Base-by-base conservation (phyloP, 176 grass and related monocot genomes). In the Themeda triandra region DNA sequence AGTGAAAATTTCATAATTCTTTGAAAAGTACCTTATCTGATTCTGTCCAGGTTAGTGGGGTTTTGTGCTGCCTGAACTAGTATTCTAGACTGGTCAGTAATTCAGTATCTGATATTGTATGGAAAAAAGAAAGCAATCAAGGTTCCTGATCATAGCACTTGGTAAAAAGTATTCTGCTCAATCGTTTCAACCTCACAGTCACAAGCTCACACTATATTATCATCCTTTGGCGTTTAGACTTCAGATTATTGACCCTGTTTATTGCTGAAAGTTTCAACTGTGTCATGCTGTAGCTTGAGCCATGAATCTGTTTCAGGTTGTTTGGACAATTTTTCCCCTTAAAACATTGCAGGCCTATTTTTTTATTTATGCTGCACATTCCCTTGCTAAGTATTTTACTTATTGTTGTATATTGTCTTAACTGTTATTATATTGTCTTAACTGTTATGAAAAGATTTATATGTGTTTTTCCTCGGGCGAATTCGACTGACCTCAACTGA, bases 11-110 rank as follows among this genome's bases (percentile, higher is more conserved):
- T 75, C 24, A 46, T 44, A 73, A 48, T 48, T 73, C 15, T 80
- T 62, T 80, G 60, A 89, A 60, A 84, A 84, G 75, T 80, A 41
- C 3, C 33, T 73, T 80, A 76, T 59, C 53, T 82, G 14, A 3
- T 25, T 49, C 42, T 80, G 6, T 69, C 4, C 18, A 63, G 18
- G 17, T 63, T 64, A 69, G 12, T 70, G 2, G 21, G 64, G 8
- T 85, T 81, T 10, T 48, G 33, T 60, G 14, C 27, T 59, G 36
- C 69, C 21, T 76, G 37, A 89, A 85, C 54, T 77, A 77, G 45
- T 12, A 72, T 82, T 69, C 74, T 63, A 31, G 48, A n/a, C 60
- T 44, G 28, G 10, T 48, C 63, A 71, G 4, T 59, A 77, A 75
- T 15, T 62, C 71, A 40, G 2, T 68, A 63, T 80, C 32, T 85